Evolutionary conservation across 495 filamentous ascomycete species (phyloP).

Genomic region (Recurvomyces mirabilis): DNA sequence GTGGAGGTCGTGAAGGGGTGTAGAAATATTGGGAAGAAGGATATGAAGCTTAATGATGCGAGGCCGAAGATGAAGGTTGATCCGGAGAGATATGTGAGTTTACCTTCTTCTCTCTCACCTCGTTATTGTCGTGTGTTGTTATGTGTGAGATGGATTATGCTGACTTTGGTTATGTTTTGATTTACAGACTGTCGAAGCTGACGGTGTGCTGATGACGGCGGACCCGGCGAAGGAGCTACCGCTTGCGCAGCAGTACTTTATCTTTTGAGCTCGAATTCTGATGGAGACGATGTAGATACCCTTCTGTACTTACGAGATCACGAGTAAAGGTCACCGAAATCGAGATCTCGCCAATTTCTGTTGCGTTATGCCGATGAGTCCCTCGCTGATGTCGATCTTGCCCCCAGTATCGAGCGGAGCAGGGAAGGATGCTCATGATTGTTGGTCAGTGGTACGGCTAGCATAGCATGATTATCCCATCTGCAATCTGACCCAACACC

Average conservation of each 20-base stretch:
- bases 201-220: slow-evolving; percentile 63
- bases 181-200: slow-evolving; percentile 62
- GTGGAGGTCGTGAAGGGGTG: slow-evolving; percentile 74
- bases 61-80: slow-evolving; percentile 92
- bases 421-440: no score
- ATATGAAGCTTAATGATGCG: slow-evolving; percentile 87
- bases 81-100: slow-evolving; percentile 68
- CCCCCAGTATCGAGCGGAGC: no score
- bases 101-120: not conserved
- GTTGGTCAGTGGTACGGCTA: no score
- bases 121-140: not conserved
- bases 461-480: no score
- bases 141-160: not conserved
- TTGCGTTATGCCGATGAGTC: no score
- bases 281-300: no score
- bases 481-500: no score
- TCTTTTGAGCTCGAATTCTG: slow-evolving; percentile 65
- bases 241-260: slow-evolving; percentile 68
- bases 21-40: slow-evolving; percentile 67
- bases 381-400: no score
- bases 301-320: no score
- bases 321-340: no score
- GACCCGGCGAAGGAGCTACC: slow-evolving; percentile 65
- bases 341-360: no score
- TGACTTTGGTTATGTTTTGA: slow-evolving; percentile 2